phyloP scores from a whole-genome alignment of 331 rosid species.

The Malus hybrid region DNA sequence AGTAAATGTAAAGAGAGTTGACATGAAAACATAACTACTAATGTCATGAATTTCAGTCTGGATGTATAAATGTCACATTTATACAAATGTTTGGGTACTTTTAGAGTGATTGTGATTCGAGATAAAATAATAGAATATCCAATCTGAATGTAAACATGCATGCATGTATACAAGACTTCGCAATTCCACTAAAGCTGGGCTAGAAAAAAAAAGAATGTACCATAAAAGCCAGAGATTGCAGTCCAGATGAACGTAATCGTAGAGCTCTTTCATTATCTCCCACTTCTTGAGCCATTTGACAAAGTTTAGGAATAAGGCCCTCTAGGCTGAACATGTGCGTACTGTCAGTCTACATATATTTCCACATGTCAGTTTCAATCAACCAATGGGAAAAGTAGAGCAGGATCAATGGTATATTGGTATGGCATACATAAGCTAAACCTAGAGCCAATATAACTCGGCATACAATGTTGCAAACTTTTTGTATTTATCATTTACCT shows the following conservation, averaged over 20 bases:
- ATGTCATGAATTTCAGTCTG: background rate
- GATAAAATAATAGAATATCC: constrained; percentile 5
- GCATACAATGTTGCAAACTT: constrained; percentile 2
- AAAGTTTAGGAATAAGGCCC: constrained; percentile 84
- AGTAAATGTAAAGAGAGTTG: background rate
- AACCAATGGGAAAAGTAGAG: background rate
- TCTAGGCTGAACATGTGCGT: constrained; percentile 87
- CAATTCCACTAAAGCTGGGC: constrained; percentile 11
- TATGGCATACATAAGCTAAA: constrained; percentile 1
- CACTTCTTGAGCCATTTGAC: constrained; percentile 79
- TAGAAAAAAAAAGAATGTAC: constrained; percentile 29
- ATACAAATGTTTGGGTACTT: background rate
- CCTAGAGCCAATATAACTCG: background rate
- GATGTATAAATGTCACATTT: background rate
- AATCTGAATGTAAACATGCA: background rate
- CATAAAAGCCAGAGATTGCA: constrained; percentile 69
- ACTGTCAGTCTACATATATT: constrained; percentile 67
- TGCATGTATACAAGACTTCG: background rate
- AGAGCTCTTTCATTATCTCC: constrained; percentile 60
- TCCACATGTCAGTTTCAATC: constrained; percentile 35
- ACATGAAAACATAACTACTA: background rate
- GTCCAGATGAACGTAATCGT: constrained; percentile 68
- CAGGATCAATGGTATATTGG: background rate
- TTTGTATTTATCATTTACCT: constrained; percentile 51
- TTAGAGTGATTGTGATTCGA: background rate